Percentiles rank a stretch among this genome's conserved stretches.
phyloP scores from a whole-genome alignment of 2,329 filamentous ascomycete species.

The Arthroderma sp. region DNA sequence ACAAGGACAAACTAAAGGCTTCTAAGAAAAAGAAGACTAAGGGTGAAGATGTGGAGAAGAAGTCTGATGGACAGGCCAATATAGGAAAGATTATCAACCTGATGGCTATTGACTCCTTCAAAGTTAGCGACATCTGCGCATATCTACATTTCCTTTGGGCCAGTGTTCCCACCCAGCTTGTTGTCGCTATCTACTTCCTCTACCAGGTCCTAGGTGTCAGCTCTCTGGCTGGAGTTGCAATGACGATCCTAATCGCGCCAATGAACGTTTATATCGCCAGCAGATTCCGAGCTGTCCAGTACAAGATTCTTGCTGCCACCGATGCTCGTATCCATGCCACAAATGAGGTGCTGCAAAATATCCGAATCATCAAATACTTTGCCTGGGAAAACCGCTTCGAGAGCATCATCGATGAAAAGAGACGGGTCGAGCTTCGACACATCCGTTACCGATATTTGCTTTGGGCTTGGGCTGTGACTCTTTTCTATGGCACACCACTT shows the following conservation, averaged over 20 bases:
- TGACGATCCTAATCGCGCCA: constrained; percentile 81
- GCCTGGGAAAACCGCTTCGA: constrained; percentile 93
- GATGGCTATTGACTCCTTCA: constrained; percentile 99
- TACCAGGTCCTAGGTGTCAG: constrained; percentile 86
- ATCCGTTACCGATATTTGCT: constrained; percentile 74
- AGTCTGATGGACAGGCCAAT: constrained; percentile 63
- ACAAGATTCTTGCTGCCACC: constrained; percentile 81
- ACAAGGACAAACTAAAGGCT: constrained; percentile 23
- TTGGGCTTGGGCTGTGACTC: constrained; percentile 81
- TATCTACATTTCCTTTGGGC: constrained; percentile 96
- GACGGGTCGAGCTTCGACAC: constrained; percentile 62
- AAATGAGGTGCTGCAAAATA: constrained; percentile 94
- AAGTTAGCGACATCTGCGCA: constrained; percentile 85
- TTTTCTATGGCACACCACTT: constrained; percentile 93
- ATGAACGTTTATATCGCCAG: constrained; percentile 81
- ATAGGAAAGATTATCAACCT: constrained; percentile 98
- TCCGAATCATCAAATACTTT: constrained; percentile 98
- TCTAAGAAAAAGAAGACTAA: constrained; percentile 20
- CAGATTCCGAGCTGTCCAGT: constrained; percentile 75
- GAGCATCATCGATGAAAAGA: constrained; percentile 77
- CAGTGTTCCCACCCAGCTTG: constrained; percentile 74
- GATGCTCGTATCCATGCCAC: constrained; percentile 94
- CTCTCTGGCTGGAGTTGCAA: constrained; percentile 79
- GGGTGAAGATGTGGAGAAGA: constrained; percentile 17
- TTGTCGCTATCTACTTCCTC: constrained; percentile 66